phyloP scores from a whole-genome alignment of 2,329 filamentous ascomycete species.

The Aspergillus brasiliensis region DNA sequence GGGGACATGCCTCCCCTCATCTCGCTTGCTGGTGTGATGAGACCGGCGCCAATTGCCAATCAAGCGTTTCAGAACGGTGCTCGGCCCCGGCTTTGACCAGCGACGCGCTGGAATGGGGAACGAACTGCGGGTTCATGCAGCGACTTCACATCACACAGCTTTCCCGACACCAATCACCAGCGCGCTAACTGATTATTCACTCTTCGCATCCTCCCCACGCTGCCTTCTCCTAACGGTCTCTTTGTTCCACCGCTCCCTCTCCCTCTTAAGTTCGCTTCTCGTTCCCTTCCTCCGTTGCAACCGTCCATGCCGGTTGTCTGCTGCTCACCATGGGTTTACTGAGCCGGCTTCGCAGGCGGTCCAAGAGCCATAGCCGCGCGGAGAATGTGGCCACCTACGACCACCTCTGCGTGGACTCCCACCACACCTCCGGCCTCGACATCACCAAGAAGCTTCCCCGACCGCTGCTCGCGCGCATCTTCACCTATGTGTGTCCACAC shows the following conservation, averaged over 20 bases:
- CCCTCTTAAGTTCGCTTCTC: not conserved
- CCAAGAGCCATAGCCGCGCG: slow-evolving; percentile 31
- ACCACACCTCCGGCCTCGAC: slow-evolving; percentile 28
- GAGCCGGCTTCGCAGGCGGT: slow-evolving; percentile 32
- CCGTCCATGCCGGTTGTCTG: slow-evolving; percentile 7
- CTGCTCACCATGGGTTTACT: slow-evolving; percentile 34
- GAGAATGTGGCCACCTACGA: slow-evolving; percentile 27
- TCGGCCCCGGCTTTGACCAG: not conserved
- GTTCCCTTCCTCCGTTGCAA: not conserved
- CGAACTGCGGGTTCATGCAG: slow-evolving; percentile 6
- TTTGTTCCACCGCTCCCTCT: no score
- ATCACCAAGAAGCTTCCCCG: slow-evolving; percentile 61
- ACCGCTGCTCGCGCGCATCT: slow-evolving; percentile 74
- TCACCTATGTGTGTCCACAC: slow-evolving; percentile 82
- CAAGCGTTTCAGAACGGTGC: not conserved
- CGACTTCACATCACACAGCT: not conserved
- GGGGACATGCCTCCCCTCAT: not conserved
- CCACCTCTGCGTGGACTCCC: slow-evolving; percentile 21
- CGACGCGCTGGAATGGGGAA: slow-evolving; percentile 1
- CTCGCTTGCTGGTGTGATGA: not conserved
- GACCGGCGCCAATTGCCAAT: not conserved
- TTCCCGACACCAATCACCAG: not conserved
- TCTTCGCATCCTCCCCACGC: not conserved
- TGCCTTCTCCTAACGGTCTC: not conserved
- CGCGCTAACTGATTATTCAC: not conserved